Base-by-base conservation (phyloP, 164 flowering plant species). In the Piper betle region DNA sequence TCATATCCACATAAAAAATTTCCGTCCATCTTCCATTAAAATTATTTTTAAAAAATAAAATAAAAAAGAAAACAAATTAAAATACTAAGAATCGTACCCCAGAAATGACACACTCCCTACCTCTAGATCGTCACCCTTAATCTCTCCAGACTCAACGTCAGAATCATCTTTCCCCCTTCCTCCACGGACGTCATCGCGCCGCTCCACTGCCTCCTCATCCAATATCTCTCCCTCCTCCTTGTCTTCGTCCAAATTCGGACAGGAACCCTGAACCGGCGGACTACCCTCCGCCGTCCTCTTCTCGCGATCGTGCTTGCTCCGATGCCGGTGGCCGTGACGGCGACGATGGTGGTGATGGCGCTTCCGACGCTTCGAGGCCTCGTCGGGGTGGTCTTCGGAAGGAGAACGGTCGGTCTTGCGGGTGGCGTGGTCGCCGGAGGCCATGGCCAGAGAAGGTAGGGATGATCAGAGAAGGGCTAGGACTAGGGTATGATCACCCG, bases 161-260 rank as follows among this genome's bases (percentile, higher is more conserved):
- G 85, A 81, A 10, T 67, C 72, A 25, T 11, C 33, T 40, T 63
- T 67, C 69, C 50, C 66, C 55, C 66, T 66, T 3, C 55, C 67
- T 15, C 50, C 65, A 16, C 48, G 52, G 19, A 38, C 61, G 33
- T 17, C 11, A n/a, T 57, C 64, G 2, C 20, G 5, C 17, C 20
- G 71, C 25, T 53, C 82, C 33, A 25, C 33, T 2, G 33, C 33
- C 39, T 69, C 82, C 38, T 89, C 95, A 25, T 89, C 98, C 15
- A 89, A 78, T 69, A 93, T 93, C 74, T 93, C 98, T 0, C 98
- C 98, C 74, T 93, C 98, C 70, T 93, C 98, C 74, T 83, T 84
- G 20, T 93, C 98, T 38, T 89, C 80, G 13, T 64, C 61, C 5
- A 61, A 64, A 15, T 63, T 65, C 40, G 56, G 52, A 65, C 57